Conservation (phyloP, 176 grass and related monocot genomes). For the Musa itinerans region DNA sequence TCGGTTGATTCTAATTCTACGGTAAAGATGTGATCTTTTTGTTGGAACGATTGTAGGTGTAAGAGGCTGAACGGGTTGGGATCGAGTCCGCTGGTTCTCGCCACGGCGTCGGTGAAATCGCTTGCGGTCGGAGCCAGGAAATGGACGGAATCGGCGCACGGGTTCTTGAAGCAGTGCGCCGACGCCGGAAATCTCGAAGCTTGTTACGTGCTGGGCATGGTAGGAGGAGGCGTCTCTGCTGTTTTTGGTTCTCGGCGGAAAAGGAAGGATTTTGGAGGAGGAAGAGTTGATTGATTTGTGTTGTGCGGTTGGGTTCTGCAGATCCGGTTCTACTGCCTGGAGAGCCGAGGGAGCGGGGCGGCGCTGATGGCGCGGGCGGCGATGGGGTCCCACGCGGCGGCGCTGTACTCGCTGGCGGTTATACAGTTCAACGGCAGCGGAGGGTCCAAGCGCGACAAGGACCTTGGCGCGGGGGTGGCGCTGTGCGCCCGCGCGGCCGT, state of each 20-base stretch:
- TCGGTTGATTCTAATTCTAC: not conserved
- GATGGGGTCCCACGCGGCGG: too few relatives aligned
- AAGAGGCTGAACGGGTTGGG: constrained; percentile 46
- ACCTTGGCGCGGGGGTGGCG: constrained; percentile 24
- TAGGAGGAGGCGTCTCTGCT: constrained; percentile 3
- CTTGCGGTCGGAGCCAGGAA: constrained; percentile 18
- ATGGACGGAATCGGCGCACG: constrained; percentile 42
- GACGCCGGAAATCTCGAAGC: constrained; percentile 53
- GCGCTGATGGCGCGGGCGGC: constrained; percentile 6
- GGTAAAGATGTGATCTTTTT: not conserved
- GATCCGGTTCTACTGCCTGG: constrained; percentile 51
- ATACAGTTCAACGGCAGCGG: too few relatives aligned
- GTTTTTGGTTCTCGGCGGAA: not conserved
- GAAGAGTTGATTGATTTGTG: not conserved
- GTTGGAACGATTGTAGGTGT: constrained; percentile 26
- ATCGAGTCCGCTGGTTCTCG: constrained; percentile 25
- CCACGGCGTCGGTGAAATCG: constrained; percentile 24
- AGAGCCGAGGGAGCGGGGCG: constrained; percentile 21
- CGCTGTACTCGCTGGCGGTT: too few relatives aligned
- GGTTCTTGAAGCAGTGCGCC: constrained; percentile 42
- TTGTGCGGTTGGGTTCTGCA: not conserved
- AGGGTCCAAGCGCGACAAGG: constrained; percentile 16
- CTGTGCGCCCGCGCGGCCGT: constrained; percentile 20
- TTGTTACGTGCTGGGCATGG: constrained; percentile 66
- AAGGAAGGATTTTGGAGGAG: not conserved